Conservation (phyloP, 345 rosid species). For the Eucalyptus victrix region DNA sequence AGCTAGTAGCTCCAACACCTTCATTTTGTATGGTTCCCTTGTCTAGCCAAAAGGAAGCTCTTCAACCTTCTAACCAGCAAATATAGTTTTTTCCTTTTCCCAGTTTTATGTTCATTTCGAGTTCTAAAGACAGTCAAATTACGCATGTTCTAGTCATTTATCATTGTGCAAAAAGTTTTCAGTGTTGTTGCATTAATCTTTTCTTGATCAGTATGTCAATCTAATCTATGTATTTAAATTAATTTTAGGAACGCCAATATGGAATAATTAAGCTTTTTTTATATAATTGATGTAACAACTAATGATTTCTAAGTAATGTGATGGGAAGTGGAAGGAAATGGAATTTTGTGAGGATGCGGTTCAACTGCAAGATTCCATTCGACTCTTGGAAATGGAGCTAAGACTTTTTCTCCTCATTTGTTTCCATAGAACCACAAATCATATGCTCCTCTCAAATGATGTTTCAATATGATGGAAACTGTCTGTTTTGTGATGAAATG, state of each 20-base stretch:
- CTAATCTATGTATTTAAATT: background rate
- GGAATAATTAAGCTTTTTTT: background rate
- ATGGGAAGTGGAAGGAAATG: background rate
- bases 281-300: background rate
- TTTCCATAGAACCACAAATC: background rate
- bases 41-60: background rate
- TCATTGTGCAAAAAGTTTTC: background rate
- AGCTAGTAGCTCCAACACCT: background rate
- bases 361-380: background rate
- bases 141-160: background rate
- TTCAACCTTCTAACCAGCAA: background rate
- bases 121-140: background rate
- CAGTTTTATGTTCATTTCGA: background rate
- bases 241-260: background rate
- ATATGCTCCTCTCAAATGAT: background rate
- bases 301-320: background rate
- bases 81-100: background rate
- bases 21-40: background rate
- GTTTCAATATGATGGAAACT: background rate
- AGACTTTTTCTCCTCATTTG: background rate
- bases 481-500: background rate
- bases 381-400: background rate
- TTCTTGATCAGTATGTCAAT: background rate
- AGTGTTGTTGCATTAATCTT: background rate
- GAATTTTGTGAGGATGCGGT: background rate